A percentile compares a stretch with the other conserved stretches of the same genome.
Evolutionary conservation across 371 early-diverging fungal genomes (phyloP).

Genomic region (Apophysomyces trapeziformis): DNA sequence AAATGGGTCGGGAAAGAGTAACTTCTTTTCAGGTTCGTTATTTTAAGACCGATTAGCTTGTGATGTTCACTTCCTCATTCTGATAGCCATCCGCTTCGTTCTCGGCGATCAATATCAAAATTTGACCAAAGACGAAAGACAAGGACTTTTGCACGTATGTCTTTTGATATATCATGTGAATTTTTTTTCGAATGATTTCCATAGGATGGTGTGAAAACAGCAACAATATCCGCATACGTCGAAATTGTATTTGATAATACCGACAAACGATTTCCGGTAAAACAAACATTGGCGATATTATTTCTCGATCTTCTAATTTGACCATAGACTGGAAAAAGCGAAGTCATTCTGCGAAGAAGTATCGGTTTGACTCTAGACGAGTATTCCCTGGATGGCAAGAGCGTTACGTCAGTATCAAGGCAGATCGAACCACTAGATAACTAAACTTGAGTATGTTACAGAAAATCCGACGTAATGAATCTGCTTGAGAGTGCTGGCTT

Average conservation of each 20-base stretch:
- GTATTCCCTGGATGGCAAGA: conserved; percentile 94
- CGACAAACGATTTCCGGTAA: conserved; percentile 93
- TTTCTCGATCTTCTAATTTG: background rate
- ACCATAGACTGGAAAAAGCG: conserved; percentile 82
- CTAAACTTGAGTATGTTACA: conserved; percentile 25
- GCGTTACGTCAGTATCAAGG: conserved; percentile 63
- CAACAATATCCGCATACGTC: conserved; percentile 96
- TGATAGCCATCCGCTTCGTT: conserved; percentile 95
- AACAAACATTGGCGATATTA: conserved; percentile 16
- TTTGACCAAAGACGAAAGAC: conserved; percentile 93
- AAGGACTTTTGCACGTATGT: conserved; percentile 88
- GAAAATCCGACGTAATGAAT: conserved; percentile 91
- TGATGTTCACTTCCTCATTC: background rate
- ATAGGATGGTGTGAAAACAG: conserved; percentile 93
- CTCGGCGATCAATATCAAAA: conserved; percentile 94
- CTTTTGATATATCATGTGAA: background rate
- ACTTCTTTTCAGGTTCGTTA: conserved; percentile 89
- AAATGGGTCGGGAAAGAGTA: conserved; percentile 99
- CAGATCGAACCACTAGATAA: background rate
- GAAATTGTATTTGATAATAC: conserved; percentile 97
- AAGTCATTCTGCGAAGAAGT: conserved; percentile 89
- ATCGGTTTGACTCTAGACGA: conserved; percentile 98
- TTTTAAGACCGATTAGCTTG: background rate
- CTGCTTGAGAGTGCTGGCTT: conserved; percentile 98
- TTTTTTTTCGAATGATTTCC: background rate